A percentile compares a stretch with the other conserved stretches of the same genome.
Evolutionary conservation across 2,329 filamentous ascomycete genomes (phyloP).

Genomic region (Colletotrichum euphorbiae): DNA sequence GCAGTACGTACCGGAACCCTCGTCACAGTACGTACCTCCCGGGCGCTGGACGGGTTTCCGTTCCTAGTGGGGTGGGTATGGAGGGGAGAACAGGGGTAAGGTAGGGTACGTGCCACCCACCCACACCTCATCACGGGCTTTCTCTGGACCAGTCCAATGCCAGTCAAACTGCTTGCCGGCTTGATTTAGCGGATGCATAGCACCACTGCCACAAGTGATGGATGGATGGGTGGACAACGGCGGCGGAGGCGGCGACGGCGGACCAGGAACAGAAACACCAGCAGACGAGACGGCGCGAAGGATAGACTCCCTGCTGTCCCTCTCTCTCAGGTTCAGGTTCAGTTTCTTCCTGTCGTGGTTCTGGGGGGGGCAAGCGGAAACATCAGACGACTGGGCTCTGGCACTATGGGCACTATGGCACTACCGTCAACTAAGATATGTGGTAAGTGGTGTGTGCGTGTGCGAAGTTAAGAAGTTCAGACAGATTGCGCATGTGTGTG

Average conservation of each 20-base stretch:
- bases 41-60: conserved; percentile 32
- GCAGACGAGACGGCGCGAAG: conserved; percentile 45
- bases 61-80: conserved; percentile 28
- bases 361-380: conserved; percentile 52
- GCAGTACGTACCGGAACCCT: conserved; percentile 11
- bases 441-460: conserved; percentile 20
- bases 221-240: conserved; percentile 38
- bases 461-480: conserved; percentile 11
- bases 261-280: conserved; percentile 48
- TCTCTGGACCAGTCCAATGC: background rate
- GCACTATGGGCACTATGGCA: conserved; percentile 1
- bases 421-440: conserved; percentile 7
- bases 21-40: conserved; percentile 10
- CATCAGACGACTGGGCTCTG: conserved; percentile 49
- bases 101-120: conserved; percentile 23
- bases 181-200: background rate
- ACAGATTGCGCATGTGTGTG: conserved; percentile 15
- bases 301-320: conserved; percentile 33
- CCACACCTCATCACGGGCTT: background rate
- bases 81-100: conserved; percentile 27
- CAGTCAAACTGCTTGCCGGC: conserved; percentile 21
- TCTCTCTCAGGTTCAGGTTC: conserved; percentile 41
- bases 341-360: conserved; percentile 47
- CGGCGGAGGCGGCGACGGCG: conserved; percentile 32
- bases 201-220: background rate